Conservation (phyloP, 768 basidiomycete species). For the Daedalea quercina region DNA sequence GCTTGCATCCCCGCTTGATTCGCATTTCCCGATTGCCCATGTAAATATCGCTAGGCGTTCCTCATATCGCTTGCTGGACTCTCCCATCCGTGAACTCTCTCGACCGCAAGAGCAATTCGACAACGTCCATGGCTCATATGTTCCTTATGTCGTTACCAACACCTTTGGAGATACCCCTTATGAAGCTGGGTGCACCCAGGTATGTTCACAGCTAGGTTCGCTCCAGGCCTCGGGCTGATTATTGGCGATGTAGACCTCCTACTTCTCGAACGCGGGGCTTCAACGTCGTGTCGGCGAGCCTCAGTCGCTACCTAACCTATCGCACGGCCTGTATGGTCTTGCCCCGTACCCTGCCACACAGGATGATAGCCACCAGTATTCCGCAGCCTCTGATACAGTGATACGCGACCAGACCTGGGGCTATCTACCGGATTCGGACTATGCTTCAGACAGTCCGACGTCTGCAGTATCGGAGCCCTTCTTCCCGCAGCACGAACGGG, state of each 20-base stretch:
- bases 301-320: background rate
- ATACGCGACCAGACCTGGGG: background rate
- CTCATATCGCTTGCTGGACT: background rate
- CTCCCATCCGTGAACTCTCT: background rate
- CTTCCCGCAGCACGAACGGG: background rate
- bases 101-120: background rate
- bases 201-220: background rate
- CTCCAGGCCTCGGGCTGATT: background rate
- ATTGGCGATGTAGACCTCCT: no score
- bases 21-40: constrained; percentile 6
- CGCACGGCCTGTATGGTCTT: background rate
- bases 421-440: background rate
- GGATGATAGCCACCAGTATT: background rate
- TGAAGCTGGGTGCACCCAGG: background rate
- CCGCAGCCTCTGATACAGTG: background rate
- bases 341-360: background rate
- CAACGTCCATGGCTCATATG: background rate
- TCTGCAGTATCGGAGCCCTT: background rate
- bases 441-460: background rate
- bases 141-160: background rate
- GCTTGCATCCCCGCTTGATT: constrained; percentile 12
- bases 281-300: no score
- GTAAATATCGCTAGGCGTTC: background rate
- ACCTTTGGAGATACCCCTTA: background rate
- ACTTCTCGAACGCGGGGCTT: no score